phyloP scores from a whole-genome alignment of 257 asterid species.

The Scutellaria minor region DNA sequence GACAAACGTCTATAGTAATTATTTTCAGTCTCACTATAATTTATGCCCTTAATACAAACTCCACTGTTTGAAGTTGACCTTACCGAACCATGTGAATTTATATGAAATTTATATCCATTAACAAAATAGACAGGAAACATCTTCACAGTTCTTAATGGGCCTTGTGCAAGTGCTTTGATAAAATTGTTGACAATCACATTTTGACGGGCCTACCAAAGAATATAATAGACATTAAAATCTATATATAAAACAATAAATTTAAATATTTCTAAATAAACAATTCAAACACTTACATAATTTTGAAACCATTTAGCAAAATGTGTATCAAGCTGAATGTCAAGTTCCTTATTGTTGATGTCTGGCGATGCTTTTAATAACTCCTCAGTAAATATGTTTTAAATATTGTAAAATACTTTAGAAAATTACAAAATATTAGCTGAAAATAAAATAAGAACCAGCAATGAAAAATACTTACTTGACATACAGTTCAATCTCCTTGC shows the following conservation, averaged over 20 bases:
- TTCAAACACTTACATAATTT: neutral
- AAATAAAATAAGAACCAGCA: neutral
- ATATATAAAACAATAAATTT: neutral
- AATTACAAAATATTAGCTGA: neutral
- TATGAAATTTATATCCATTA: slow-evolving; percentile 6
- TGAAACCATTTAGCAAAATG: neutral
- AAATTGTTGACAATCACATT: slow-evolving; percentile 3
- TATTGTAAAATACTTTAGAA: neutral
- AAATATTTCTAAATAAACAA: neutral
- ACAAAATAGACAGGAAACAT: neutral
- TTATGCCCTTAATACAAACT: slow-evolving; percentile 4
- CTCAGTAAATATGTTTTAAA: too few relatives aligned
- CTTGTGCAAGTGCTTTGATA: neutral
- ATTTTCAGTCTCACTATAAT: neutral
- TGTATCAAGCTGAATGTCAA: neutral
- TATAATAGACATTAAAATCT: neutral
- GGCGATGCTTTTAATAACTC: neutral
- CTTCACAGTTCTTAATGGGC: slow-evolving; percentile 4
- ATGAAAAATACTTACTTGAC: neutral
- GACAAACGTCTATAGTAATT: neutral
- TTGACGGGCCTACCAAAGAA: neutral
- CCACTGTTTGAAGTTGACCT: slow-evolving; percentile 3
- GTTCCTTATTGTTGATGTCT: neutral
- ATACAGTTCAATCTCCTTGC: neutral
- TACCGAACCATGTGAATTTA: neutral